Evolutionary conservation across 2,329 filamentous ascomycete species (phyloP), one percentile per base, ranked within the genome.

Genomic region (Trichoderma cornu-damae): DNA sequence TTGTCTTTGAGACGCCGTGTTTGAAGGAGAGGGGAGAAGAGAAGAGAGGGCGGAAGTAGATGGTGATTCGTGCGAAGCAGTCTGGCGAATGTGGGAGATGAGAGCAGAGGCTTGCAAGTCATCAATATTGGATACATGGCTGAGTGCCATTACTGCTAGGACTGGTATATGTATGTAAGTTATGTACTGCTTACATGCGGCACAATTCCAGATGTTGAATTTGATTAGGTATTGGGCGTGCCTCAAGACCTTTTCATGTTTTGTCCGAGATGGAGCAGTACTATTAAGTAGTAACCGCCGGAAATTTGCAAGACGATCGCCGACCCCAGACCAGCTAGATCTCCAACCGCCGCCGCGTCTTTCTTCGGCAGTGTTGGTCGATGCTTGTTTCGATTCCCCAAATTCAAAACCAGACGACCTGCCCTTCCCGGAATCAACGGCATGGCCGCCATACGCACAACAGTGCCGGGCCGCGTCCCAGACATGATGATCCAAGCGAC

Each of bases 201-300:
- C n/a, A n/a, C n/a, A n/a, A 28, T 18, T 28, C 12, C 26, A 24
- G 8, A 44, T 5, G 3, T n/a, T 16, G 16, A 12, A 48, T 22
- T 43, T 12, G 28, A 43, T 24, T 24, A 22, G 22, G 26, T 6
- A n/a, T 43, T 43, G 12, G 11, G 40, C 40, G n/a, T n/a, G 22
- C 14, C 11, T 16, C n/a, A 12, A n/a, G 22, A 43, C n/a, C 22
- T 12, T 12, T 43, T n/a, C 40, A 43, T 24, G 40, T 22, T 43
- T 6, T n/a, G 6, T 14, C 52, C 52, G 52, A 55, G 22, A 55
- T 55, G 46, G 30, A 32, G 52, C 52, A 55, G 46, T n/a, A n/a
- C n/a, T n/a, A n/a, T n/a, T n/a, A n/a, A n/a, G n/a, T n/a, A n/a
- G n/a, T 34, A 46, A 55, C 24, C 34, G 32, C 42, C 43, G 52